Percentiles rank a stretch among this genome's conserved stretches.
phyloP scores from a whole-genome alignment of 2,329 filamentous ascomycete species.

The Cercospora zeina region DNA sequence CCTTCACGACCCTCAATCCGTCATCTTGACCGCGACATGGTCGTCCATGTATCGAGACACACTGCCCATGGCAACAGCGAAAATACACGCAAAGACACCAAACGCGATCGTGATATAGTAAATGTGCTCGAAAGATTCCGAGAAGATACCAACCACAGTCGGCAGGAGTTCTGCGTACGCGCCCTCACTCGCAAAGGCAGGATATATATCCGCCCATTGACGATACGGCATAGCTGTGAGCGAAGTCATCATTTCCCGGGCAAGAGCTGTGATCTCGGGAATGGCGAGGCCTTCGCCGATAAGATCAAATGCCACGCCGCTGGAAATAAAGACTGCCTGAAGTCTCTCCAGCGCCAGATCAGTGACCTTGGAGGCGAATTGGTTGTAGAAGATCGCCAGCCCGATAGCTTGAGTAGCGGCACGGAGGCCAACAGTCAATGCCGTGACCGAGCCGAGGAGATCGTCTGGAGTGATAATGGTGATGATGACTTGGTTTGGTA shows the following conservation, averaged over 20 bases:
- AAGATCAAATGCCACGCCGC: slow-evolving; percentile 4
- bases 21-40: slow-evolving; percentile 13
- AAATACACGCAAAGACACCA: slow-evolving; percentile 6
- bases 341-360: background rate
- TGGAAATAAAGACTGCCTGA: background rate
- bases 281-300: background rate
- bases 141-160: slow-evolving; percentile 10
- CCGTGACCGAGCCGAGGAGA: slow-evolving; percentile 13
- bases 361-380: slow-evolving; percentile 11
- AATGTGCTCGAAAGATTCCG: slow-evolving; percentile 5
- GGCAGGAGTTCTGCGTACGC: slow-evolving; percentile 4
- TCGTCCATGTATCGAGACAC: slow-evolving; percentile 8
- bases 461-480: slow-evolving; percentile 15
- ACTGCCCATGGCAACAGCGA: background rate
- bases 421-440: slow-evolving; percentile 9
- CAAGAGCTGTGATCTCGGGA: slow-evolving; percentile 3
- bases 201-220: slow-evolving; percentile 1
- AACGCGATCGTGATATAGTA: slow-evolving; percentile 15
- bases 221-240: slow-evolving; percentile 15
- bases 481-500: slow-evolving; percentile 15
- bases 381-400: slow-evolving; percentile 10
- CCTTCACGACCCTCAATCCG: background rate
- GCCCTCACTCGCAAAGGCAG: background rate
- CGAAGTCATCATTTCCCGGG: slow-evolving; percentile 10
- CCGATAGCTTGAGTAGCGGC: slow-evolving; percentile 10